Evolutionary conservation across 352 stramenopile genomes (phyloP), one percentile per base, ranked within the genome.

Genomic region (Pythium sp.): DNA sequence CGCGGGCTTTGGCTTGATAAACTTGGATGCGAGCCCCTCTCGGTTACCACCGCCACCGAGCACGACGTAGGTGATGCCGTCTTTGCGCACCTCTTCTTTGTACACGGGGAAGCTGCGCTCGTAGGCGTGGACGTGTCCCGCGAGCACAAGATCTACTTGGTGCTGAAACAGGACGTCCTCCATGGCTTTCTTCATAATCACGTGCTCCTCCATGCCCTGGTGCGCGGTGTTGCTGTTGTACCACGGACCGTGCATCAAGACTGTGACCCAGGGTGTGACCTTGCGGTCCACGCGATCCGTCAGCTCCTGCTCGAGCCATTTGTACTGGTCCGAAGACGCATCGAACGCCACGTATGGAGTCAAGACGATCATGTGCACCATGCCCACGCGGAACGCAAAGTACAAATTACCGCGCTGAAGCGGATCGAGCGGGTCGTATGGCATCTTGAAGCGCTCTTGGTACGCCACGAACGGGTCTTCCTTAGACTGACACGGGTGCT

Each of bases 221-320:
- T 99, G 95, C 18, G 89, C 83, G 2, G 73, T 86, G 84, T 98
- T 97, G 70, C 93, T 98, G 70, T 96, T 98, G 83, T 98, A 98
- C 72, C 96, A 92, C 20, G 95, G 95, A 7, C 85, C 89, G 67
- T 99, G 94, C 76, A 98, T 95, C 64, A 98, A 87, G 24, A 98
- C 81, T 3, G 97, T 74, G 3, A 98, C 60, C 93, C 93, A 99
- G 1, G 95, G 95, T 9, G 94, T 98, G 20, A 86, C 54, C 1
- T 58, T 71, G 46, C 93, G 92, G 73, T 99, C 83, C 1, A 98
- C 83, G 5, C 72, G 80, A 36, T 77, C 56, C 60, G 62, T n/a
- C 14, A 99, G 77, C 72, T 98, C 90, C 26, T 86, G 72, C 53
- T 90, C 65, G 0, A 98, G 70, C 93, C 92, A 99, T 54, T 91